These are phyloP conservation scores for Cephalotrichum gorgonifer DNA, from an alignment of 2,329 filamentous ascomycete genomes.

Conservation along the genomic window DNA sequence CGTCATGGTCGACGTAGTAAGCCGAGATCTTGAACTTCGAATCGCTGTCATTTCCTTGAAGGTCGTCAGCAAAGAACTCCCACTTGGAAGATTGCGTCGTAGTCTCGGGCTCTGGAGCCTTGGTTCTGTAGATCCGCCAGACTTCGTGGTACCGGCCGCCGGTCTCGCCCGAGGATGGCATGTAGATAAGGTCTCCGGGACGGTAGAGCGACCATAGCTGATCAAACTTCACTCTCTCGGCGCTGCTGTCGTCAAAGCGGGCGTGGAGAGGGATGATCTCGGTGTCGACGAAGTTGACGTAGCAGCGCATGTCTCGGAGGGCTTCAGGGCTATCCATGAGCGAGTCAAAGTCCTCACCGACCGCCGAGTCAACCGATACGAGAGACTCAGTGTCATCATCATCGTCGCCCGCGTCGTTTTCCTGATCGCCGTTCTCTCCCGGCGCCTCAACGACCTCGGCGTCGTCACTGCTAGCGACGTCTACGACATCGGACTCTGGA, in stretches of 20 bases:
- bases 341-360: slow-evolving; percentile 21
- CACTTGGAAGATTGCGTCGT: slow-evolving; percentile 30
- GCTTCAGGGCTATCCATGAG: slow-evolving; percentile 28
- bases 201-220: slow-evolving; percentile 33
- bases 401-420: slow-evolving; percentile 9
- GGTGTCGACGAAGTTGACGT: slow-evolving; percentile 31
- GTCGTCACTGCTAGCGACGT: slow-evolving; percentile 12
- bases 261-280: slow-evolving; percentile 26
- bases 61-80: not conserved
- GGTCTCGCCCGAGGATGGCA: slow-evolving; percentile 22
- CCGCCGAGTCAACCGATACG: slow-evolving; percentile 24
- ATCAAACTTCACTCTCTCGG: slow-evolving; percentile 24
- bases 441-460: slow-evolving; percentile 16
- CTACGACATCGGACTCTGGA: slow-evolving; percentile 13
- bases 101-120: slow-evolving; percentile 19
- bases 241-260: slow-evolving; percentile 14
- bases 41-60: no score
- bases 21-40: not conserved
- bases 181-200: slow-evolving; percentile 27
- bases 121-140: slow-evolving; percentile 25
- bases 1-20: slow-evolving; percentile 76
- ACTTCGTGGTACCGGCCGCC: slow-evolving; percentile 26
- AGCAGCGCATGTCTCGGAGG: slow-evolving; percentile 28
- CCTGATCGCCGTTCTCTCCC: slow-evolving; percentile 9
- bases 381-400: slow-evolving; percentile 21